A percentile compares a stretch with the other conserved stretches of the same genome.
These are phyloP conservation scores for Lodderomyces oxycetoniae DNA, from an alignment of 1,139 yeast genomes.

Conservation along the genomic window DNA sequence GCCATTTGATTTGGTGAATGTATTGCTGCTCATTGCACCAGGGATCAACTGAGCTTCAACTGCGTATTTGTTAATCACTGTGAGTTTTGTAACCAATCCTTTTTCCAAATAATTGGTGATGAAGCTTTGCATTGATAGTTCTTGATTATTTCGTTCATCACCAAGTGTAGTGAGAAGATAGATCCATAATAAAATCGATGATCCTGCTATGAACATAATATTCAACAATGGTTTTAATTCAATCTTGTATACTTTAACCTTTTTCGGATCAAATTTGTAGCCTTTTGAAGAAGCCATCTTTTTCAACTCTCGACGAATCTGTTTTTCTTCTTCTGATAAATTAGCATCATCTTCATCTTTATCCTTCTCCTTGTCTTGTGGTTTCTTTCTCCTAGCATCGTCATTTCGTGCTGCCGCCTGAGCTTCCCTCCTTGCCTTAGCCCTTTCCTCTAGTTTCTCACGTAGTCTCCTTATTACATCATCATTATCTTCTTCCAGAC, in stretches of 20 bases:
- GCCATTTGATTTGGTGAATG: slow-evolving; percentile 34
- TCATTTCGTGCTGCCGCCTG: slow-evolving; percentile 17
- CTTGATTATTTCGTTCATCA: slow-evolving; percentile 24
- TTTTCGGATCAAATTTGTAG: slow-evolving; percentile 27
- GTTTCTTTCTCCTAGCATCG: slow-evolving; percentile 8
- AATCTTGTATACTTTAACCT: slow-evolving; percentile 29
- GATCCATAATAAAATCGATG: slow-evolving; percentile 13
- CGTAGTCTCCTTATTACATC: slow-evolving; percentile 5
- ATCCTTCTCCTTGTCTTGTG: slow-evolving; percentile 12
- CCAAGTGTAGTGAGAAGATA: slow-evolving; percentile 14
- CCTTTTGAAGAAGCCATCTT: slow-evolving; percentile 29
- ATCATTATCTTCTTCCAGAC: slow-evolving; percentile 10
- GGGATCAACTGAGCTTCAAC: slow-evolving; percentile 73
- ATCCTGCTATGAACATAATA: slow-evolving; percentile 13
- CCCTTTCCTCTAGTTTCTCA: slow-evolving; percentile 12
- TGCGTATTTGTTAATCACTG: slow-evolving; percentile 70
- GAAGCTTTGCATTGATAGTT: slow-evolving; percentile 87
- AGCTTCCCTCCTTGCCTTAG: slow-evolving; percentile 11
- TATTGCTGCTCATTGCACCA: slow-evolving; percentile 45
- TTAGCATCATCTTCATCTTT: slow-evolving; percentile 15
- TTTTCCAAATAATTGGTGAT: slow-evolving; percentile 75
- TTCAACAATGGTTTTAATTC: slow-evolving; percentile 21
- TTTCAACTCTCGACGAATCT: slow-evolving; percentile 30
- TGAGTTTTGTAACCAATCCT: slow-evolving; percentile 73
- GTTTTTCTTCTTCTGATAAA: slow-evolving; percentile 17